Evolutionary conservation across 345 rosid species (phyloP), one percentile per base, ranked within the genome.

Genomic region (Melaleuca alternifolia): DNA sequence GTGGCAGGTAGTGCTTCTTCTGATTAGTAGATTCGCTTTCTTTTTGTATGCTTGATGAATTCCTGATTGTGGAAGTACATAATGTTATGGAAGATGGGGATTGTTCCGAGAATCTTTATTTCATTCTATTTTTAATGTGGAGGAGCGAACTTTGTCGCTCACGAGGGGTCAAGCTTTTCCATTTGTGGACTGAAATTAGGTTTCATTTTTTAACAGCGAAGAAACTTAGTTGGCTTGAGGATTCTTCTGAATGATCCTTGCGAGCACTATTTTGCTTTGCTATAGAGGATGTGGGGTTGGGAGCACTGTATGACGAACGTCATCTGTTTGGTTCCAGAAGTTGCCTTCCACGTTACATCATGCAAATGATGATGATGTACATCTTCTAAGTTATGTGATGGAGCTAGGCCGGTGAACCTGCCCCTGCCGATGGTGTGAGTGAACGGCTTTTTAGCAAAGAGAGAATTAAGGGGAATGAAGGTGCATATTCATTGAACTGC

Each of bases 71-170:
- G 89, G 87, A 88, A 89, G 88, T 86, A 89, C 93, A 91, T 71
- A 94, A 91, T 84, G 87, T 86, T 87, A 87, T 88, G 87, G 89
- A 86, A 88, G 92, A 82, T 86, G 91, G 90, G 86, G 59, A 85
- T 84, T 89, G 86, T 89, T 87, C 83, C 90, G 65, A 84, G 89
- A 87, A 89, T n/a, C n/a, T n/a, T n/a, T n/a, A n/a, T n/a, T n/a
- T n/a, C n/a, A n/a, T n/a, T n/a, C n/a, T n/a, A n/a, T 86, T 54
- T 30, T 76, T 87, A 84, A 85, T 86, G 89, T 87, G 88, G 79
- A 37, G 24, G 79, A 33, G 48, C 7, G 24, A 33, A 71, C 46
- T 71, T 46, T 65, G 33, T 71, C 3, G 21, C 24, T 21, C 7
- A n/a, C 12, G 79, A 65, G 77, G 76, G 77, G 77, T 65, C 46